phyloP scores from a whole-genome alignment of 495 filamentous ascomycete genomes.

The Cladorrhinum samala region DNA sequence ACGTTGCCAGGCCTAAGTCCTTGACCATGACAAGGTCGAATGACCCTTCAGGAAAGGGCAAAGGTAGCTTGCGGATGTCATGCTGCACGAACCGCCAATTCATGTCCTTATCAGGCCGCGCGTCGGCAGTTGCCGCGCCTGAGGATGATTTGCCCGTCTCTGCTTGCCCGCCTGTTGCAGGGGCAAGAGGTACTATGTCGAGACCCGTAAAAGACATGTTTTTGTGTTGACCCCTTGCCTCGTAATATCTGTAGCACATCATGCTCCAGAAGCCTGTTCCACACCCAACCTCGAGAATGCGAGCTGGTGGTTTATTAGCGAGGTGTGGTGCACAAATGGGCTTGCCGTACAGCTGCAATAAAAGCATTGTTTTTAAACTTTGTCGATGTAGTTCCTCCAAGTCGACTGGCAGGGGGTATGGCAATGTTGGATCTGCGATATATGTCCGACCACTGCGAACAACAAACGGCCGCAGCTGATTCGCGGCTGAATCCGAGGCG shows the following conservation, averaged over 20 bases:
- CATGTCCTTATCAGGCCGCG: constrained; percentile 56
- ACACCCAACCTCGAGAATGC: constrained; percentile 82
- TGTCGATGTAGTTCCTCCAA: constrained; percentile 83
- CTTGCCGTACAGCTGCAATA: constrained; percentile 72
- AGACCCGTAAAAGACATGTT: constrained; percentile 72
- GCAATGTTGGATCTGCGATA: constrained; percentile 64
- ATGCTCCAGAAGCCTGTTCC: constrained; percentile 87
- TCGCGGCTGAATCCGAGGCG: constrained; percentile 18
- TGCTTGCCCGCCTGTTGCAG: constrained; percentile 48
- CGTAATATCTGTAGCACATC: constrained; percentile 72
- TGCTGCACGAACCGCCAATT: constrained; percentile 86
- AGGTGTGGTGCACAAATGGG: constrained; percentile 69
- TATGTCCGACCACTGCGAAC: constrained; percentile 73
- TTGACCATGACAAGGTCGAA: constrained; percentile 92
- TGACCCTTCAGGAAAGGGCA: constrained; percentile 75
- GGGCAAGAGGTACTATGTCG: constrained; percentile 72
- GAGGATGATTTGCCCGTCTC: constrained; percentile 6
- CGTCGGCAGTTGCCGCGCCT: constrained; percentile 5
- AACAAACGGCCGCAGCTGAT: constrained; percentile 56
- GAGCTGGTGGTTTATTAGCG: constrained; percentile 59
- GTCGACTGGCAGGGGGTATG: constrained; percentile 85
- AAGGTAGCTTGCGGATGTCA: constrained; percentile 65
- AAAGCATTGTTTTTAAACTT: constrained; percentile 72
- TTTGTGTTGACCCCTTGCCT: constrained; percentile 47
- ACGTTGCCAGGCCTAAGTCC: constrained; percentile 67